A percentile compares a stretch with the other conserved stretches of the same genome.
Conservation (phyloP, 352 stramenopile species). For the Pythium diclinum region DNA sequence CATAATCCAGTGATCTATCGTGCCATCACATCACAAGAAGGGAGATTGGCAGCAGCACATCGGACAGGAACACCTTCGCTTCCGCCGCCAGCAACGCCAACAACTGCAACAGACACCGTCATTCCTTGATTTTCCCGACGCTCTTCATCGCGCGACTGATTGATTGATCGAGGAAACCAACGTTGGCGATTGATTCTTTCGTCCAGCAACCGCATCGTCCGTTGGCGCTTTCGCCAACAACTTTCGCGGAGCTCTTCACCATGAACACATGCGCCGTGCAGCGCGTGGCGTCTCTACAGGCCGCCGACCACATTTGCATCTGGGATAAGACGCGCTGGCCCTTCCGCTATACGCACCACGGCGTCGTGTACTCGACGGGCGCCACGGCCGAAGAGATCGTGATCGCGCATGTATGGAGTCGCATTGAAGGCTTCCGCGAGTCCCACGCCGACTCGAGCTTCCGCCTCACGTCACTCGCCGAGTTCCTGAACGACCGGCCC, state of each 20-base stretch:
- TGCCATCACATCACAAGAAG: slow-evolving; percentile 5
- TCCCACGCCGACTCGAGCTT: slow-evolving; percentile 68
- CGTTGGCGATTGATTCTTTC: too few species aligned
- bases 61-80: neutral
- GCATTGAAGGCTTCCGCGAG: slow-evolving; percentile 48
- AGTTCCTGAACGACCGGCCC: slow-evolving; percentile 63
- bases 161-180: slow-evolving; percentile 3
- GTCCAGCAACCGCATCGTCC: neutral
- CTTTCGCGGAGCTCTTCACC: neutral
- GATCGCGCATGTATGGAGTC: slow-evolving; percentile 70
- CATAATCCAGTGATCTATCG: slow-evolving; percentile 2
- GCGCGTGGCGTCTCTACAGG: slow-evolving; percentile 51
- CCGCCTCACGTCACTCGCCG: slow-evolving; percentile 58
- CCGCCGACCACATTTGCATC: slow-evolving; percentile 72
- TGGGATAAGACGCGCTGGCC: slow-evolving; percentile 78
- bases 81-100: neutral
- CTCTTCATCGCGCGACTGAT: neutral
- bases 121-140: neutral
- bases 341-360: slow-evolving; percentile 77
- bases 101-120: neutral
- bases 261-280: slow-evolving; percentile 71
- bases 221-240: slow-evolving; percentile 1
- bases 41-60: neutral
- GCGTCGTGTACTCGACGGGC: slow-evolving; percentile 52
- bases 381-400: slow-evolving; percentile 44